Percentiles rank a stretch among this genome's conserved stretches.
Conservation (phyloP, 2,329 filamentous ascomycete species). For the Epichloe hybrida region DNA sequence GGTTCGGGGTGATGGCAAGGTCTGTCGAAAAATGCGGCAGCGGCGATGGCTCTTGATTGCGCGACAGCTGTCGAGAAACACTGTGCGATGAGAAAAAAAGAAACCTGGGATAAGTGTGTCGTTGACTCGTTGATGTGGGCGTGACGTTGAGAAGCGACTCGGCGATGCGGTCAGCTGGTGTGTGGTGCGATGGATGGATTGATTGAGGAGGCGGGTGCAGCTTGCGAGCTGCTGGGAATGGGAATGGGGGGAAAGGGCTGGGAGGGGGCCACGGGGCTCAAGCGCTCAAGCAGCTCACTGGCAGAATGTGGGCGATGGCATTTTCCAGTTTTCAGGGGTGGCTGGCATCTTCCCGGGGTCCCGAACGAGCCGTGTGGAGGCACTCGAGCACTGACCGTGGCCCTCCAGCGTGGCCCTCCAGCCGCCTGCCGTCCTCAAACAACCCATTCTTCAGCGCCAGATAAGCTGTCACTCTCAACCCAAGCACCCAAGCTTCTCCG, state of each 20-base stretch:
- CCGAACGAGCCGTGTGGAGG: not conserved
- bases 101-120: not conserved
- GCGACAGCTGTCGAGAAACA: not conserved
- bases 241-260: not conserved
- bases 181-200: not conserved
- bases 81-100: not conserved
- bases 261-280: not conserved
- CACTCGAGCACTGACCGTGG: not conserved
- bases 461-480: not conserved
- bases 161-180: constrained; percentile 1
- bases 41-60: not conserved
- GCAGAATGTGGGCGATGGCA: not conserved
- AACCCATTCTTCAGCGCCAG: not conserved
- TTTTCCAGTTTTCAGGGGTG: not conserved
- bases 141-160: constrained; percentile 1
- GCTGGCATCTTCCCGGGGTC: not conserved
- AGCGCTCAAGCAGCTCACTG: not conserved
- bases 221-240: not conserved
- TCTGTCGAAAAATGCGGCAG: not conserved
- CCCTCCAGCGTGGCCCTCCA: not conserved
- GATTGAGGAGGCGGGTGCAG: not conserved
- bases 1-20: not conserved
- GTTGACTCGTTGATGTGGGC: not conserved
- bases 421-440: not conserved
- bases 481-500: too few species aligned